Evolutionary conservation across 1,284 basidiomycete species (phyloP), one percentile per base, ranked within the genome.

Genomic region (Fomitopsis palustris): DNA sequence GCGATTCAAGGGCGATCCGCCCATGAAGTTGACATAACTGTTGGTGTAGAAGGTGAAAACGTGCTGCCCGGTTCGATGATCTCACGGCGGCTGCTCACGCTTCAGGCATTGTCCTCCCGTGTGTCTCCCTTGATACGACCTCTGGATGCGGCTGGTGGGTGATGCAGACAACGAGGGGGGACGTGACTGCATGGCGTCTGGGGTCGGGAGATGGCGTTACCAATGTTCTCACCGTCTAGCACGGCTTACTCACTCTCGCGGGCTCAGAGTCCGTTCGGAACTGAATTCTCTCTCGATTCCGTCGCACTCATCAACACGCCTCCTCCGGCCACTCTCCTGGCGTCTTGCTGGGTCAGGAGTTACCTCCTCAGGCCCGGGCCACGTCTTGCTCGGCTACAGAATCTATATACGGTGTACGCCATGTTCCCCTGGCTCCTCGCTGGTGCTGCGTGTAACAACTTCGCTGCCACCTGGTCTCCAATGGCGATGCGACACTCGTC

Each of bases 1-100:
- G 37, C 94, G 86, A 73, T 96, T 96, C 41, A 95, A 77, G 17
- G 92, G 90, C 16, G 89, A 90, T 53, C 92, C 92, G 53, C 85
- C 80, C 67, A 88, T 85, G 76, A 87, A 86, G 71, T 90, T 90
- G 62, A 81, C 67, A 64, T 69, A 64, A 41, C 68, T 70, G 61
- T 51, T 37, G 4, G 45, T 43, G 25, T 12, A 29, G 45, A 47
- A 19, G 23, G 33, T 52, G 49, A 52, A 35, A 35, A 52, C 49
- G 49, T 52, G 49, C 17, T 35, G 49, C 27, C 19, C 21, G n/a
- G 35, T 23, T 38, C 53, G 39, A 21, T 53, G 53, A 38, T 41
- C 16, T 27, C 53, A 39, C 35, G 52, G 35, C 25, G 7, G 29
- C 35, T 39, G 56, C 66, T 65, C 63, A 67, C 66, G 62, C 58